Evolutionary conservation across 164 flowering plant species (phyloP).

Genomic region (Santalum album): DNA sequence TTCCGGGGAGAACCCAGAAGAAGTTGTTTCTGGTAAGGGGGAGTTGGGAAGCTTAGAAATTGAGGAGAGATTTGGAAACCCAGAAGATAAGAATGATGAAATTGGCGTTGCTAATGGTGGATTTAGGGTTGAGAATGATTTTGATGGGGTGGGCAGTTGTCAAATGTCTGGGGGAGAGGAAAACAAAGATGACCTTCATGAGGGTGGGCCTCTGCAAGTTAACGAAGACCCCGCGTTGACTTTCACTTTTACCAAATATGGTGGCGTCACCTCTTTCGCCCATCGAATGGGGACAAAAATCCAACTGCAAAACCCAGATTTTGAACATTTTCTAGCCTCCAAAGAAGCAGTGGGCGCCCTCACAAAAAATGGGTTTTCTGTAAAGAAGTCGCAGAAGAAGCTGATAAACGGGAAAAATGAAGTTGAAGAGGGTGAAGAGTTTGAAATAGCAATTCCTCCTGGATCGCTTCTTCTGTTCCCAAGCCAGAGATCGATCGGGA

Average conservation of each 20-base stretch:
- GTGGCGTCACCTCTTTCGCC: conserved; percentile 24
- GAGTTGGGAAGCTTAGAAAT: not conserved
- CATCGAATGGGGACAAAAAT: conserved; percentile 4
- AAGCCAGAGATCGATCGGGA: conserved; percentile 31
- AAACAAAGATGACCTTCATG: conserved; percentile 1
- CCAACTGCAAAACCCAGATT: conserved; percentile 12
- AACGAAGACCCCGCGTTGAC: conserved; percentile 20
- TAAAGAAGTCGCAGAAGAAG: conserved; percentile 36
- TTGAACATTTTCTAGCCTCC: conserved; percentile 30
- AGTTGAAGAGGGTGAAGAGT: conserved; percentile 46
- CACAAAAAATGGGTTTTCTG: conserved; percentile 50
- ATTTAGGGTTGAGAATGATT: not conserved
- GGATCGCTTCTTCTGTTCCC: conserved; percentile 75
- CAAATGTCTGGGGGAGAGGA: not conserved
- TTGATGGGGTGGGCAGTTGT: not conserved
- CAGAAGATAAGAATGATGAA: not conserved
- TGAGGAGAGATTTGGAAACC: not conserved
- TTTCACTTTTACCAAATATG: conserved; percentile 32
- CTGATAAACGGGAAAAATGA: conserved; percentile 11
- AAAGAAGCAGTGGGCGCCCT: conserved; percentile 22
- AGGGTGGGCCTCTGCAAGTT: not conserved
- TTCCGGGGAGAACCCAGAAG: not conserved
- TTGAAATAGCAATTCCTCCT: conserved; percentile 45
- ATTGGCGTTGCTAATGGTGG: not conserved
- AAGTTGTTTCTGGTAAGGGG: not conserved